Base-by-base conservation (phyloP, 441 rosid genomes). In the Populus tomentosa region DNA sequence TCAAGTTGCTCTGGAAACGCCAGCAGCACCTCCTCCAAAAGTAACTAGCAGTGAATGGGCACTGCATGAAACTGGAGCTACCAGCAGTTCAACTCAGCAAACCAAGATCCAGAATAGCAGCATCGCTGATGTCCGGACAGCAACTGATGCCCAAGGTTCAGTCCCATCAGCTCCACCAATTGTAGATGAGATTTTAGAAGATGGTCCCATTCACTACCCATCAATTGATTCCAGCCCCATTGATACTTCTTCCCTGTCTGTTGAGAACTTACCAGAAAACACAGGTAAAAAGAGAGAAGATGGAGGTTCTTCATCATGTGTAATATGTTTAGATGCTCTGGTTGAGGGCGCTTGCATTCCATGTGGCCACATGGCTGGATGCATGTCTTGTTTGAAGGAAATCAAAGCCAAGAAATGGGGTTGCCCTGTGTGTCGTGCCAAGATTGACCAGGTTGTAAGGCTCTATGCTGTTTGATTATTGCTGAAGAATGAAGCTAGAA, bases 351-450 rank as follows among this genome's bases (percentile, higher is more conserved):
- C 91, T 7, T 95, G 98, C 67, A 88, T 94, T 23, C 99, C 98
- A 6, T 95, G 99, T 70, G 99, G 99, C 46, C 99, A 95, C 83
- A 93, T 94, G 79, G 97, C 91, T 0, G 99, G 99, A 35, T 95
- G 99, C 75, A 89, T 95, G 93, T 84, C 98, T 68, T 94, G 97
- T 85, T 80, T 95, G 82, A 89, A 86, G 10, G 96, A 95, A 89
- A 77, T 95, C 86, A 88, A 87, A 84, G 84, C 89, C 79, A 94
- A 94, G 85, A 89, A 95, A 75, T 89, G 93, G 92, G 97, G 97
- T 74, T 94, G 98, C 88, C 98, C 98, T 0, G 93, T 95, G 11
- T 93, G 98, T 74, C 97, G 97, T 18, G 83, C 97, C 66, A 88
- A 88, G 87, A 92, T 92, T 63, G 85, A 88, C 77, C 93, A 93